A percentile compares a stretch with the other conserved stretches of the same genome.
These are phyloP conservation scores for Rhodosporidiobolus sp. DNA, from an alignment of 768 basidiomycete species.

Conservation along the genomic window DNA sequence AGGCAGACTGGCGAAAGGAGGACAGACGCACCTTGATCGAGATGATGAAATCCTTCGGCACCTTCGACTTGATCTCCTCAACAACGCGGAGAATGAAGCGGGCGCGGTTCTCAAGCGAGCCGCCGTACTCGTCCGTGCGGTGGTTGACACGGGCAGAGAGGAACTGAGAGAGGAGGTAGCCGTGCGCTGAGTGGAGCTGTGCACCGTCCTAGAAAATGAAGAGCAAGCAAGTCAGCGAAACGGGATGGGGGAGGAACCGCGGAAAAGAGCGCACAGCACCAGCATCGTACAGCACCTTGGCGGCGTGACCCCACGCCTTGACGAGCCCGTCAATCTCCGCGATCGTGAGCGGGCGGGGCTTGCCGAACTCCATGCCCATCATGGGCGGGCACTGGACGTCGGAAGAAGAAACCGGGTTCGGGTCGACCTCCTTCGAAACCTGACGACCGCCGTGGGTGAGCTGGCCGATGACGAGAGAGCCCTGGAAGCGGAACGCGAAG, in stretches of 20 bases:
- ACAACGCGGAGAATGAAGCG: conserved; percentile 60
- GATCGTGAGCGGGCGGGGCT: conserved; percentile 29
- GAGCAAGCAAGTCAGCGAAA: not conserved
- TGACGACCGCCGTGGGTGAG: conserved; percentile 45
- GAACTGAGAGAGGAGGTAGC: conserved; percentile 38
- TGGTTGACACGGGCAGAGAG: conserved; percentile 40
- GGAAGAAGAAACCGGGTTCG: conserved; percentile 19
- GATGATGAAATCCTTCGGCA: conserved; percentile 38
- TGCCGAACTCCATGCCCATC: conserved; percentile 39
- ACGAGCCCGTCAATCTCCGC: conserved; percentile 54
- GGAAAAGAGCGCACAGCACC: not conserved
- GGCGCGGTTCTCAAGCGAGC: conserved; percentile 60
- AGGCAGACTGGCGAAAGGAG: too few relatives aligned
- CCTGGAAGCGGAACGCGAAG: not conserved
- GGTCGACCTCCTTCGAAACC: conserved; percentile 42
- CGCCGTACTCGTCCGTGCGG: conserved; percentile 57
- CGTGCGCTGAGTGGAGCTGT: conserved; percentile 18
- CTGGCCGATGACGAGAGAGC: conserved; percentile 45
- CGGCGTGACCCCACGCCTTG: conserved; percentile 51
- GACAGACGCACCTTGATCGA: conserved; percentile 32
- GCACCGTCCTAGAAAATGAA: not conserved
- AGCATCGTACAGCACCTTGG: conserved; percentile 50
- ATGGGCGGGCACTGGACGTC: conserved; percentile 43
- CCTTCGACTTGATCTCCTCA: conserved; percentile 52
- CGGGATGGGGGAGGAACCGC: not conserved